Percentiles rank a stretch among this genome's conserved stretches.
Evolutionary conservation across 2,329 filamentous ascomycete species (phyloP).

Genomic region (Scopulariopsis brevicaulis): DNA sequence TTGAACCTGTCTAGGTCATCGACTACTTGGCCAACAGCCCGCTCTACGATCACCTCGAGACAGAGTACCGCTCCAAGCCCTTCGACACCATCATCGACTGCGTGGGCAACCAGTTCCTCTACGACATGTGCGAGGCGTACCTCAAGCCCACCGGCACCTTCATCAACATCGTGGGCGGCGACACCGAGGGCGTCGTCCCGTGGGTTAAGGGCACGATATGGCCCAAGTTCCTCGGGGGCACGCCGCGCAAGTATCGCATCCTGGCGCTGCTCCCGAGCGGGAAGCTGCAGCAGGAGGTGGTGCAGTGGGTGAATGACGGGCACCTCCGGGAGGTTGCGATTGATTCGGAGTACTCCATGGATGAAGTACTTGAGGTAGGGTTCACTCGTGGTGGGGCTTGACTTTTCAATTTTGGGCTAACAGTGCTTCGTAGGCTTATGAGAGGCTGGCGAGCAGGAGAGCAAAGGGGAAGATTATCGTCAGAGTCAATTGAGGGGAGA

Average conservation of each 20-base stretch:
- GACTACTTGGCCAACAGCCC: conserved; percentile 12
- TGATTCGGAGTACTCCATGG: conserved; percentile 10
- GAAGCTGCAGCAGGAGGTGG: conserved; percentile 4
- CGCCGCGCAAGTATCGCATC: conserved; percentile 8
- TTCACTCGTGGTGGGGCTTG: not conserved
- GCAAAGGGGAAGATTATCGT: conserved; percentile 12
- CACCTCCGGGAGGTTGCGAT: conserved; percentile 9
- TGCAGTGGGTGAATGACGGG: conserved; percentile 6
- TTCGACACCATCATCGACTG: conserved; percentile 13
- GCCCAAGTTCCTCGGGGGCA: conserved; percentile 11
- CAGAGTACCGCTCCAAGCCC: not conserved
- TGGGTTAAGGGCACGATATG: conserved; percentile 9
- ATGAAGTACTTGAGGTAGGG: conserved; percentile 8
- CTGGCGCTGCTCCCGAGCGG: conserved; percentile 4
- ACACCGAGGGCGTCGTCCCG: conserved; percentile 5
- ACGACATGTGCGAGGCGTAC: conserved; percentile 10
- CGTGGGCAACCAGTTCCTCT: conserved; percentile 12
- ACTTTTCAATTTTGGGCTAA: not conserved
- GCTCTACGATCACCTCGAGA: conserved; percentile 9
- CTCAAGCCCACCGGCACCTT: conserved; percentile 11
- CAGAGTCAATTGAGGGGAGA: conserved; percentile 2
- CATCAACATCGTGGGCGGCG: conserved; percentile 12
- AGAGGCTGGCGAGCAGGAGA: conserved; percentile 8
- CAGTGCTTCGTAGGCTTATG: conserved; percentile 8
- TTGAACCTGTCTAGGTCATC: conserved; percentile 9